Percentiles rank a stretch among this genome's conserved stretches.
Conservation (phyloP, 2,329 filamentous ascomycete genomes). For the Diaporthe citriasiana region DNA sequence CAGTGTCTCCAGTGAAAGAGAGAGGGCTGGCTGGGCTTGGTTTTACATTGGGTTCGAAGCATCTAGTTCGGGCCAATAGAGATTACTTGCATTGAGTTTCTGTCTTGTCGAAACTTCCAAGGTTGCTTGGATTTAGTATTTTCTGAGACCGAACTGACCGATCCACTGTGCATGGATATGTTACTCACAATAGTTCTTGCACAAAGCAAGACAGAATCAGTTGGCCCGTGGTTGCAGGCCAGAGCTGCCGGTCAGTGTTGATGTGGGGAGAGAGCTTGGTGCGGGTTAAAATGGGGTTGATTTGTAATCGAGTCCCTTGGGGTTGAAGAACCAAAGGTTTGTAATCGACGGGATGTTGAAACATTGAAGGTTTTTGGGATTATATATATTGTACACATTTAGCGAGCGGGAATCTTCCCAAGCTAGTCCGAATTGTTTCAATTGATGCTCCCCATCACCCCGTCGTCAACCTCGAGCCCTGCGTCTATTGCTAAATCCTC, state of each 20-base stretch:
- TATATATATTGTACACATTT: conserved; percentile 10
- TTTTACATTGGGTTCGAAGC: neutral
- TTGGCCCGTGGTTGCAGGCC: neutral
- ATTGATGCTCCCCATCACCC: neutral
- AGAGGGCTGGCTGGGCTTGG: neutral
- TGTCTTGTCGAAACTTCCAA: neutral
- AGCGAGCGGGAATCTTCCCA: conserved; percentile 10
- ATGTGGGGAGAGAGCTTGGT: neutral
- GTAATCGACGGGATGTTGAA: neutral
- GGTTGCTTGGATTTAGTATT: neutral
- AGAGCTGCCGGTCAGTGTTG: neutral
- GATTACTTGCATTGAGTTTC: neutral
- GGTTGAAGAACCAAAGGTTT: neutral
- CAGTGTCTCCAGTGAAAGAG: conserved; percentile 17
- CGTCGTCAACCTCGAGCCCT: neutral
- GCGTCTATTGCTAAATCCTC: neutral
- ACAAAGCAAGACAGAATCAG: neutral
- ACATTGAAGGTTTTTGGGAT: neutral
- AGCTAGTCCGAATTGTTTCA: conserved; percentile 1
- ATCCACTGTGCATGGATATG: neutral
- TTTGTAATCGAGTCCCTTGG: neutral
- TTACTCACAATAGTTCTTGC: neutral
- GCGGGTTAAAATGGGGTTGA: neutral
- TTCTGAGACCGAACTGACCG: neutral
- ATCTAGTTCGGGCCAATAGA: neutral